A percentile compares a stretch with the other conserved stretches of the same genome.
Evolutionary conservation across 2,329 filamentous ascomycete species (phyloP).

Genomic region (Cytospora piceicola): DNA sequence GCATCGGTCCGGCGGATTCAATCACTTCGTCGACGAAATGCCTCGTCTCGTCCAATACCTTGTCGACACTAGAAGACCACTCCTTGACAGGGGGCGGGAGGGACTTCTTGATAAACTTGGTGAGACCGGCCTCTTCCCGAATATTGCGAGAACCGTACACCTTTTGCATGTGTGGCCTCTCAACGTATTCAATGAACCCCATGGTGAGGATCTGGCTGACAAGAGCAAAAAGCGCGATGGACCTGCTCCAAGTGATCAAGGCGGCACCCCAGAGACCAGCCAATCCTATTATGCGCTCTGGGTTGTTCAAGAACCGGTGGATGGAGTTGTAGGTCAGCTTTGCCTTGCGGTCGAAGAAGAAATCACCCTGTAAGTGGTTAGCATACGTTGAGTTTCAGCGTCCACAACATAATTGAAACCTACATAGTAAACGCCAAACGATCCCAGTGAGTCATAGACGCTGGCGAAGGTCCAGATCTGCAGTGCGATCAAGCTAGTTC

Average conservation of each 20-base stretch:
- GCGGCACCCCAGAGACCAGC: conserved; percentile 96
- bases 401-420: background rate
- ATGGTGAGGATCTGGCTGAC: conserved; percentile 84
- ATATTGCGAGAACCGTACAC: conserved; percentile 80
- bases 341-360: conserved; percentile 89
- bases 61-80: conserved; percentile 85
- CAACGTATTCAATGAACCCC: conserved; percentile 88
- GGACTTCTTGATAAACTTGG: conserved; percentile 86
- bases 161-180: conserved; percentile 98
- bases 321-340: conserved; percentile 96
- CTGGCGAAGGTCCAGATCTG: conserved; percentile 93
- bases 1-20: conserved; percentile 80
- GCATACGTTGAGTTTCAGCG: background rate
- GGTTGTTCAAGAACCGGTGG: conserved; percentile 97
- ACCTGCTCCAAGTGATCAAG: conserved; percentile 86
- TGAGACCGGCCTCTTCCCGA: conserved; percentile 84
- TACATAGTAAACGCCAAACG: conserved; percentile 95
- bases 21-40: conserved; percentile 92
- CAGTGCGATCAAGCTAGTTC: conserved; percentile 76
- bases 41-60: conserved; percentile 80
- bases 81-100: conserved; percentile 81
- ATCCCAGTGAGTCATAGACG: conserved; percentile 92
- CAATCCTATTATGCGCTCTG: conserved; percentile 89
- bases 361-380: conserved; percentile 66
- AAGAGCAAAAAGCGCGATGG: conserved; percentile 85